phyloP scores from a whole-genome alignment of 169 alveolate genomes.

The Ichthyophthirius multifiliis region DNA sequence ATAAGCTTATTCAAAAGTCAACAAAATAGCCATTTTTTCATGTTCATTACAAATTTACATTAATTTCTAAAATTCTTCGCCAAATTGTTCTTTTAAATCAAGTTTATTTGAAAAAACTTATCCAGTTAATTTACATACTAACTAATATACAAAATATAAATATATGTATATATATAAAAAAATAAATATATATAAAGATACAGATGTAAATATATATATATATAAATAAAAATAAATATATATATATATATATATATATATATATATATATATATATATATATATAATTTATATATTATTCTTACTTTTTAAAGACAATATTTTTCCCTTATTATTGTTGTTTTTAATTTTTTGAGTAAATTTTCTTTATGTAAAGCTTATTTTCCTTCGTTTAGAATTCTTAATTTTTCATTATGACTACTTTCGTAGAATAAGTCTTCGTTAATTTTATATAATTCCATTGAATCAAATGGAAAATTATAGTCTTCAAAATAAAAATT shows the following conservation, averaged over 20 bases:
- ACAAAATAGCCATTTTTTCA: not conserved
- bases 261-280: not conserved
- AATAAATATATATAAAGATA: too few species aligned
- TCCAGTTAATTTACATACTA: not conserved
- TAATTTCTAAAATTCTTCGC: not conserved
- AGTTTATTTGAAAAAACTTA: not conserved
- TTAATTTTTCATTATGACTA: not conserved
- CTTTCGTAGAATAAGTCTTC: not conserved
- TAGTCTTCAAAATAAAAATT: not conserved
- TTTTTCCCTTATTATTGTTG: not conserved
- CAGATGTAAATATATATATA: too few species aligned
- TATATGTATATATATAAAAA: too few species aligned
- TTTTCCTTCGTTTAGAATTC: not conserved
- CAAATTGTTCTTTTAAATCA: not conserved
- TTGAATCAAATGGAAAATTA: not conserved
- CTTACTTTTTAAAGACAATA: not conserved
- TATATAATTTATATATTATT: too few species aligned
- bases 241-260: not conserved
- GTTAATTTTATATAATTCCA: not conserved
- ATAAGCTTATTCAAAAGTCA: not conserved
- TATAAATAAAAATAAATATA: too few species aligned
- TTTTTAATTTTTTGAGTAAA: not conserved
- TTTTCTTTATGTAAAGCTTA: not conserved
- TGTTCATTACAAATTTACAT: not conserved
- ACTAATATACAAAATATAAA: too few species aligned